Base-by-base conservation (phyloP, 495 filamentous ascomycete genomes). In the Aspergillus heteromorphus region DNA sequence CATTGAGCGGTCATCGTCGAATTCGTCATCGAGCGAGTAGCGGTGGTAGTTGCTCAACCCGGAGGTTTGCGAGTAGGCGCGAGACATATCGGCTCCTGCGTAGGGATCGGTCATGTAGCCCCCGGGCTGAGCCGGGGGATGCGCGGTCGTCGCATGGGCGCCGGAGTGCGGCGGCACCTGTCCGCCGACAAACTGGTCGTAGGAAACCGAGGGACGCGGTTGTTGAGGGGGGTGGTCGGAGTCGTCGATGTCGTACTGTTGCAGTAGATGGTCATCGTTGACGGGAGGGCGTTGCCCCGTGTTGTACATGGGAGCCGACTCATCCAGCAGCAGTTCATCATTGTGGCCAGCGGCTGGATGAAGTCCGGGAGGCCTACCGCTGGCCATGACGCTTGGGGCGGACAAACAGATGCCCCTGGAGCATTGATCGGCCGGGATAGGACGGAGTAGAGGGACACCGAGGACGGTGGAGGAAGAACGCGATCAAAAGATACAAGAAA, bases 141-240 rank as follows among this genome's bases (percentile, higher is more conserved):
- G 64, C 56, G 65, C 61, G 40, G 61, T 53, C 23, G 61, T 48
- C 51, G 59, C 56, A 57, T 71, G 66, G 40, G 59, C 48, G 40
- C 57, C 80, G 62, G 55, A 70, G 70, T 70, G 80, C 65, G 51
- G 76, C 69, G 49, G 77, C 67, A 25, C 76, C 63, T 54, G 76
- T 65, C 71, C 82, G 45, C 93, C 95, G 54, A 98, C 84, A 64
- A 97, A 98, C 49, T 91, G 84, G 76, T 97, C 93, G 68, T 97
- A 96, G 29, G 92, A 96, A 45, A 91, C 79, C 18, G 92, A 97
- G 42, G 89, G 88, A 51, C 93, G 87, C 51, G 84, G 69, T 56
- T 82, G 79, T n/a, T n/a, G n/a, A n/a, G n/a, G n/a, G 30, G 76
- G 74, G 51, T 72, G 69, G 49, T 87, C 81, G 55, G 79, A 77